Evolutionary conservation across 1,284 basidiomycete genomes (phyloP).

Genomic region (Hemileia vastatrix): DNA sequence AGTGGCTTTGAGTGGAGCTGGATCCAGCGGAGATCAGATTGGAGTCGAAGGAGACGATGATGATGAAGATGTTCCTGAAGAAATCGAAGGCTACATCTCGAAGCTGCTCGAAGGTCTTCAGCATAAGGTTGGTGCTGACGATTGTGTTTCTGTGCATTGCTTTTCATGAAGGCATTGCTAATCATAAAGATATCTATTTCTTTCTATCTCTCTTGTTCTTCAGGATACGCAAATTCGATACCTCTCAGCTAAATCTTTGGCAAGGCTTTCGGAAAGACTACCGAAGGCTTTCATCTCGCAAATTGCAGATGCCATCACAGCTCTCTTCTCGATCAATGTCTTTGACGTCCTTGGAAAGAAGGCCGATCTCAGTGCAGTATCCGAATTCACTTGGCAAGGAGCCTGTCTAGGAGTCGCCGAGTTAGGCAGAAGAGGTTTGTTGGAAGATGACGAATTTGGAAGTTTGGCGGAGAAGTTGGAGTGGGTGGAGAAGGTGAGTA

Average conservation of each 20-base stretch:
- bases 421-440: slow-evolving; percentile 54
- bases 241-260: slow-evolving; percentile 85
- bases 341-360: slow-evolving; percentile 55
- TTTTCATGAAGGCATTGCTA: slow-evolving; percentile 4
- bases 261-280: slow-evolving; percentile 70
- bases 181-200: slow-evolving; percentile 2
- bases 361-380: slow-evolving; percentile 54
- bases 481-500: slow-evolving; percentile 29
- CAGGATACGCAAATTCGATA: slow-evolving; percentile 93
- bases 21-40: too few relatives aligned
- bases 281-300: slow-evolving; percentile 66
- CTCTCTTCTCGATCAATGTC: slow-evolving; percentile 54
- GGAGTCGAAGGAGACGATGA: slow-evolving; percentile 14
- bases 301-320: slow-evolving; percentile 67
- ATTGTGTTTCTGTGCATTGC: neutral
- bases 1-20: neutral
- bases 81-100: slow-evolving; percentile 65
- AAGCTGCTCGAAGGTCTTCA: slow-evolving; percentile 65
- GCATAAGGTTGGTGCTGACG: slow-evolving; percentile 57
- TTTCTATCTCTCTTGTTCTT: slow-evolving; percentile 4
- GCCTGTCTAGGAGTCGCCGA: slow-evolving; percentile 86
- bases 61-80: slow-evolving; percentile 61
- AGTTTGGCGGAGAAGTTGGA: slow-evolving; percentile 27
- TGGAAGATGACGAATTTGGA: slow-evolving; percentile 23
- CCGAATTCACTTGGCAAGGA: slow-evolving; percentile 86